Evolutionary conservation across 495 filamentous ascomycete genomes (phyloP), one percentile per base, ranked within the genome.

Genomic region (Platismatia glauca): DNA sequence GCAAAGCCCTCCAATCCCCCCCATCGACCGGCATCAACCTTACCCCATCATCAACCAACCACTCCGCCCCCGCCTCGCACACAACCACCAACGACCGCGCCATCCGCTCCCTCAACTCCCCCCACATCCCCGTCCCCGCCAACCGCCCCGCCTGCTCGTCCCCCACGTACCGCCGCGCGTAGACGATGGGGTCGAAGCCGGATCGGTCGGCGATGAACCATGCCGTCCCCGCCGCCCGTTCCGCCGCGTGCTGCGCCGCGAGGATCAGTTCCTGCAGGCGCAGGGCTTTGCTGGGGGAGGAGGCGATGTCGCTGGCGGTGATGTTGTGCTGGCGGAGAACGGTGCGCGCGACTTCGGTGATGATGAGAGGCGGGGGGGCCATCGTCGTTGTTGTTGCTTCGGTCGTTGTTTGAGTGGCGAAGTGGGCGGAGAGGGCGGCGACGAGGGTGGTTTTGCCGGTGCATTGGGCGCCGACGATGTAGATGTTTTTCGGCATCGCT

Each of bases 131-230:
- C 11, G 67, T 68, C 7, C 62, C 38, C 27, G 70, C 9, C 55
- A 81, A 66, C 16, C 43, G 46, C 4, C 66, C 34, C 8, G 69
- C 70, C 4, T 68, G 74, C 3, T 69, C 73, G 13, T 65, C 48
- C 20, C 77, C 70, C 18, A 74, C 74, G 60, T 77, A 77, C 7
- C 70, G 71, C 29, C 61, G 53, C 15, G 77, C 72, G 63, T 82
- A 82, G 20, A 75, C 72, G 20, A 82, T 64, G 16, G 79, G 76
- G 60, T 82, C 81, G 8, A 79, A 57, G 2, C 72, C 79, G 7
- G 80, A 82, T 9, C 81, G 72, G 65, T 82, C 81, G 0, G 80
- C 79, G 59, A 82, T 73, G 66, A 77, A 76, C 77, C 79, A 80
- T 29, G 39, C 52, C 11, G 52, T 44, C 13, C 48, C 37, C 3